Conservation (phyloP, 805 yeast genomes). For the Yarrowia sp. region DNA sequence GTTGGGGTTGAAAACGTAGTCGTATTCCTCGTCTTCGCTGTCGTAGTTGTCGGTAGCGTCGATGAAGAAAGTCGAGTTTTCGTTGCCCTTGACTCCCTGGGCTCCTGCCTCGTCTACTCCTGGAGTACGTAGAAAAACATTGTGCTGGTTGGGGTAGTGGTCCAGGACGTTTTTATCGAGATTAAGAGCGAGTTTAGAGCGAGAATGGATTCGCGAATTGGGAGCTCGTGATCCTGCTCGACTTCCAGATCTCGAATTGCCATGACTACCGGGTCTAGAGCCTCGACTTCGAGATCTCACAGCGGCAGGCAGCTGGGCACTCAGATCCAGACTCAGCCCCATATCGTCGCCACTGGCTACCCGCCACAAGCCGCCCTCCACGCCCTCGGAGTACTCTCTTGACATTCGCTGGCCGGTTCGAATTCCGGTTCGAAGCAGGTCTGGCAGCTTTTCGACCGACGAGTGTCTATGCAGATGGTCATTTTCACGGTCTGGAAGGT, state of each 20-base stretch:
- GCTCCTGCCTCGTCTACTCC: slow-evolving; percentile 12
- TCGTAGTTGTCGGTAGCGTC: slow-evolving; percentile 16
- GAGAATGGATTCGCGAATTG: slow-evolving; percentile 17
- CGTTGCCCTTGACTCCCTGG: slow-evolving; percentile 2
- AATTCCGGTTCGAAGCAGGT: slow-evolving; percentile 14
- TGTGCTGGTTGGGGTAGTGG: slow-evolving; percentile 2
- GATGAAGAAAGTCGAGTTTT: slow-evolving; percentile 22
- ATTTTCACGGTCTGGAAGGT: slow-evolving; percentile 7
- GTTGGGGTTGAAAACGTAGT: slow-evolving; percentile 25
- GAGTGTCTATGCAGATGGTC: neutral
- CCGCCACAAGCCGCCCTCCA: slow-evolving; percentile 22
- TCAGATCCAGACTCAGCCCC: neutral
- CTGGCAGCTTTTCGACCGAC: slow-evolving; percentile 13
- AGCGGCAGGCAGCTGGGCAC: neutral
- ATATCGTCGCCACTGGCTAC: slow-evolving; percentile 10
- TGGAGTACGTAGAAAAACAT: slow-evolving; percentile 15
- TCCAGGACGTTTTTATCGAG: neutral
- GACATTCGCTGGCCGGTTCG: slow-evolving; percentile 23
- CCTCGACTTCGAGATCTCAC: slow-evolving; percentile 16
- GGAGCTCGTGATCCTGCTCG: slow-evolving; percentile 15
- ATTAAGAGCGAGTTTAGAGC: neutral
- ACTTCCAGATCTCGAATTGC: neutral
- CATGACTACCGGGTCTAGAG: neutral
- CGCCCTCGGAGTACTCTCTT: slow-evolving; percentile 26
- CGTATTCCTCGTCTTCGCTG: slow-evolving; percentile 24